Percentiles rank a stretch among this genome's conserved stretches.
Conservation (phyloP, 2,329 filamentous ascomycete genomes). For the Diplodia corticola region DNA sequence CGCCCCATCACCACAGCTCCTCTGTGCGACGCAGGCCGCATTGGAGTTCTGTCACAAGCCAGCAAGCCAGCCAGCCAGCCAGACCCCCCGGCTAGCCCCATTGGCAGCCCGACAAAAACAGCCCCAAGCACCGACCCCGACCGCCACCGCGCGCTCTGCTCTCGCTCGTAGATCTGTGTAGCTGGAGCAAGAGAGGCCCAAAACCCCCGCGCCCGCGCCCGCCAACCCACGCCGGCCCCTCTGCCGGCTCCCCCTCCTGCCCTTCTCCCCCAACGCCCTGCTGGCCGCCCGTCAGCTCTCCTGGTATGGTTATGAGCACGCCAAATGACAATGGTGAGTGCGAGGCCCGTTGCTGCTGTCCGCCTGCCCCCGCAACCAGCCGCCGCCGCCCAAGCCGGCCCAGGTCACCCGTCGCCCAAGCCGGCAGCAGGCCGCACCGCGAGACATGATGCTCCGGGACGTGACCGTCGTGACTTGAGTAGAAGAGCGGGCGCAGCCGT, state of each 20-base stretch:
- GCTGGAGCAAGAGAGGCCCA: background rate
- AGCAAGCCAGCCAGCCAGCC: no score
- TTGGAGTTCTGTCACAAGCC: constrained; percentile 7
- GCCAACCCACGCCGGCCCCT: constrained; percentile 4
- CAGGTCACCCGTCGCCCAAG: constrained; percentile 8
- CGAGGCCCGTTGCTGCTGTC: constrained; percentile 4
- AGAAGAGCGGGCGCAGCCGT: constrained; percentile 7
- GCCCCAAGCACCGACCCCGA: background rate
- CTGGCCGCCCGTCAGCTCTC: constrained; percentile 29
- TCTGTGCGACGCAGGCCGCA: background rate
- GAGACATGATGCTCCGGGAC: constrained; percentile 3
- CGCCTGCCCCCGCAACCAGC: constrained; percentile 2
- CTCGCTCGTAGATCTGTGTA: background rate
- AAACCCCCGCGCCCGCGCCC: constrained; percentile 9
- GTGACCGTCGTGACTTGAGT: constrained; percentile 18
- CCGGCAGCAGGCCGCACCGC: constrained; percentile 7
- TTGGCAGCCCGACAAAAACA: constrained; percentile 10
- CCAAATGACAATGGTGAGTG: constrained; percentile 43
- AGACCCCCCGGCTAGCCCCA: background rate
- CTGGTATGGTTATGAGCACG: constrained; percentile 42
- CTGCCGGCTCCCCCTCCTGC: constrained; percentile 12
- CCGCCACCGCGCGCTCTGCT: background rate
- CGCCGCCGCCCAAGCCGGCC: background rate
- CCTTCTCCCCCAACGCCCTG: constrained; percentile 12
- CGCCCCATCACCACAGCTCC: background rate